Percentiles rank a stretch among this genome's conserved stretches.
Evolutionary conservation across 2,329 filamentous ascomycete genomes (phyloP).

Genomic region (Fusarium sp.): DNA sequence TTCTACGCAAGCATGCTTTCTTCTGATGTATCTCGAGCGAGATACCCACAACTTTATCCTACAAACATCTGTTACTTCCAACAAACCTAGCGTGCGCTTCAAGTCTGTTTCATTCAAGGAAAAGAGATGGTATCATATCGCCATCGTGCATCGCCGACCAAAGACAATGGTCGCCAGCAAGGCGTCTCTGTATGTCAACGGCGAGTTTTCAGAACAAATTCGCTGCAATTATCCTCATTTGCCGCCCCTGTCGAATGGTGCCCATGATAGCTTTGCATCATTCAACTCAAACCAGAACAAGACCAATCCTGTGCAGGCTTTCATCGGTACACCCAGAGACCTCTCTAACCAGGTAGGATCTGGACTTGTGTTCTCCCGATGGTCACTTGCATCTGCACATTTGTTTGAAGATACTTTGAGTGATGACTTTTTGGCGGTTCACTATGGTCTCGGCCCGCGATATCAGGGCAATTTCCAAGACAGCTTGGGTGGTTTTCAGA

Average conservation of each 20-base stretch:
- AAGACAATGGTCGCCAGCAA: conserved; percentile 81
- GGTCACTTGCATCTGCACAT: conserved; percentile 91
- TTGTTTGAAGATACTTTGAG: conserved; percentile 88
- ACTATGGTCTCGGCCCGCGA: conserved; percentile 86
- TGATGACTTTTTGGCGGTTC: conserved; percentile 91
- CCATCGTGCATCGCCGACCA: conserved; percentile 83
- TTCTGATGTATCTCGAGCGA: conserved; percentile 92
- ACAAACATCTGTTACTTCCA: conserved; percentile 90
- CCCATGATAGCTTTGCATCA: conserved; percentile 75
- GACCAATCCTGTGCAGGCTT: conserved; percentile 83
- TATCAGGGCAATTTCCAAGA: conserved; percentile 98
- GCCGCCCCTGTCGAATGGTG: conserved; percentile 72
- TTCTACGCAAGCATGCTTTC: conserved; percentile 88
- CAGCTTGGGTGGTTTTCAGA: conserved; percentile 93
- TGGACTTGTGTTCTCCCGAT: conserved; percentile 79
- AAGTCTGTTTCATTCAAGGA: conserved; percentile 82
- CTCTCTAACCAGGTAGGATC: conserved; percentile 80
- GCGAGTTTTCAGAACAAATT: conserved; percentile 91
- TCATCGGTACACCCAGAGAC: conserved; percentile 91
- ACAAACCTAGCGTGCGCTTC: conserved; percentile 91
- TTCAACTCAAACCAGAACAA: conserved; percentile 69
- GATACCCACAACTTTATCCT: conserved; percentile 95
- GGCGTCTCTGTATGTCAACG: conserved; percentile 89
- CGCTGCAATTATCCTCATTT: conserved; percentile 87
- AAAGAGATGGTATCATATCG: conserved; percentile 91